Conservation (phyloP, 2,329 filamentous ascomycete genomes). For the Colletotrichum gigasporum region DNA sequence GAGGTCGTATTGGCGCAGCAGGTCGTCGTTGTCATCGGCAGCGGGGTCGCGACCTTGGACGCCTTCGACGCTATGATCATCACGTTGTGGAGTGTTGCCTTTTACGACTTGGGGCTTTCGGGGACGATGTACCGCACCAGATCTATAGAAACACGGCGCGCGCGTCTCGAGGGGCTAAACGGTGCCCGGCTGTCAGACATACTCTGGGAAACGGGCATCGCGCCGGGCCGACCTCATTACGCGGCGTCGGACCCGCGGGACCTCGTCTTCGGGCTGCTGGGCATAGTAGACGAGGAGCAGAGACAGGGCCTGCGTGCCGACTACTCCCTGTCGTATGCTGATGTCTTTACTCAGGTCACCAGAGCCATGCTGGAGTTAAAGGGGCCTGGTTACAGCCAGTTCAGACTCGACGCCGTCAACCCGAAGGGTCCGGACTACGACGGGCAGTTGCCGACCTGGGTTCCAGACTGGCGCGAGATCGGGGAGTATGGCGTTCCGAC, state of each 20-base stretch:
- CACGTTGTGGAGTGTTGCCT: neutral
- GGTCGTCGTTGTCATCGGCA: constrained; percentile 37
- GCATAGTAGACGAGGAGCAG: constrained; percentile 27
- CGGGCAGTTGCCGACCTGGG: constrained; percentile 29
- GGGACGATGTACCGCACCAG: neutral
- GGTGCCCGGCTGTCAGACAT: neutral
- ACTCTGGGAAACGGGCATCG: neutral
- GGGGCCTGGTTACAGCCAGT: neutral
- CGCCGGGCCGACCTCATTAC: constrained; percentile 24
- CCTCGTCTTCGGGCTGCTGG: constrained; percentile 32
- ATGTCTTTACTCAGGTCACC: constrained; percentile 26
- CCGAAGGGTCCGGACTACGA: neutral
- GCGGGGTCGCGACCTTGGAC: constrained; percentile 10
- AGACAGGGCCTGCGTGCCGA: neutral
- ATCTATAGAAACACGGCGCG: neutral
- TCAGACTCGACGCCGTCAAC: constrained; percentile 25
- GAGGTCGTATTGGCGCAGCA: constrained; percentile 38
- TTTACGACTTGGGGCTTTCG: accelerated
- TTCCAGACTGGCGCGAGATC: constrained; percentile 29
- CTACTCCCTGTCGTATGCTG: constrained; percentile 11
- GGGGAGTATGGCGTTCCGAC: neutral
- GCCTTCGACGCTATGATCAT: constrained; percentile 19
- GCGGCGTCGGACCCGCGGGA: constrained; percentile 36
- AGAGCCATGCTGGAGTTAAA: constrained; percentile 17
- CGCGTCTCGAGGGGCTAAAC: accelerated